Base-by-base conservation (phyloP, 192 early-diverging fungal species). In the Lobulomyces angularis region DNA sequence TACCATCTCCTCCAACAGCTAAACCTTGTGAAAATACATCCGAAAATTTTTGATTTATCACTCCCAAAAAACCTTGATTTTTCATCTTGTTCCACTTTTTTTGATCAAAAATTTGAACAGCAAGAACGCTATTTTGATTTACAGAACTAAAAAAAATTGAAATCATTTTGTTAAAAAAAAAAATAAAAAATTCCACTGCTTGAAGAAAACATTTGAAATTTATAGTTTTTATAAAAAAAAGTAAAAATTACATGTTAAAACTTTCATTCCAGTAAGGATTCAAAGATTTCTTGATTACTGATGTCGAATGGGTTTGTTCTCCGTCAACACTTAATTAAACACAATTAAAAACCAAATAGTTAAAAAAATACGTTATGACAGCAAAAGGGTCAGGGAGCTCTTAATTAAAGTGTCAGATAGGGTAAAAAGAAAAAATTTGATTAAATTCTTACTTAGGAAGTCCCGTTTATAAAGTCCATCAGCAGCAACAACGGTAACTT, bases 71-170 rank as follows among this genome's bases (percentile, higher is more conserved):
- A 14, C 83, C 83, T 56, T 88, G 85, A 33, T 75, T 41, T 21
- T 39, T 71, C 50, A 75, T 82, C 68, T 77, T 88, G 57, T 92
- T 90, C 61, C 89, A 97, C 53, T 91, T 92, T 55, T 83, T 79
- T 66, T 97, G 90, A 65, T 97, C 93, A 73, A 97, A 97, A 24
- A 97, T 81, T 67, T 97, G 93, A 43, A 92, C 81, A 2, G 90
- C 82, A 41, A 97, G 66, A 11, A 88, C 77, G 49, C 83, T 85
- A 39, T 51, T 63, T 54, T 79, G 79, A 21, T 66, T 73, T 12
- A 83, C 80, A 57, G 70, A 66, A 19, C 81, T 83, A 51, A 22
- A 23, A 23, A 22, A 8, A n/a, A n/a, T n/a, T n/a, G n/a, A n/a
- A n/a, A n/a, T n/a, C n/a, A n/a, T n/a, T n/a, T n/a, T n/a, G n/a